These are phyloP conservation scores for Cnidoscolus chayamansa DNA, from an alignment of 441 rosid genomes.

Conservation along the genomic window DNA sequence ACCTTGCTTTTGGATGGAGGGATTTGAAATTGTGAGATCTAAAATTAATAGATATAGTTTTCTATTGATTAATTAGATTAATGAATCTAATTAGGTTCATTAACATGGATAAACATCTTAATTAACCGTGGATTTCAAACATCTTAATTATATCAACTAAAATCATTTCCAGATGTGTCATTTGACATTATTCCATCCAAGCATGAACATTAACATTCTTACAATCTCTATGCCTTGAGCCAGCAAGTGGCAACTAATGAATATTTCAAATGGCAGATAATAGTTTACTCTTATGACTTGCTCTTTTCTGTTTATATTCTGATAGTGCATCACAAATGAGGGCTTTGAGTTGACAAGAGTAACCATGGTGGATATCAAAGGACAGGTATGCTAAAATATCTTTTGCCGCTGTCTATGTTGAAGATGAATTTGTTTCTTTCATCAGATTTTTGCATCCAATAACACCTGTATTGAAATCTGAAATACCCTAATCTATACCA, in stretches of 20 bases:
- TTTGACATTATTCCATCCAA: too few species aligned
- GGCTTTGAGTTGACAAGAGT: slow-evolving; percentile 92
- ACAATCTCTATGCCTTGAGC: background rate
- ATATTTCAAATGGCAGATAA: background rate
- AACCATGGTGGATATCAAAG: slow-evolving; percentile 76
- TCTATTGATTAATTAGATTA: too few species aligned
- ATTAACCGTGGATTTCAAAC: too few species aligned
- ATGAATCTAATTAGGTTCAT: too few species aligned
- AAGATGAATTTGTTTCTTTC: background rate
- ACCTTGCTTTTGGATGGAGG: too few species aligned
- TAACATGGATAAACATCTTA: too few species aligned
- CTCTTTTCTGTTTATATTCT: slow-evolving; percentile 12
- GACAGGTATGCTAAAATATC: slow-evolving; percentile 53
- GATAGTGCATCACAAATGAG: slow-evolving; percentile 73
- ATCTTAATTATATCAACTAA: too few species aligned
- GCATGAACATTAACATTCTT: background rate
- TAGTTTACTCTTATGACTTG: slow-evolving; percentile 6
- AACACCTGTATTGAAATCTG: background rate
- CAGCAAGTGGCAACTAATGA: background rate
- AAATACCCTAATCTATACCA: background rate
- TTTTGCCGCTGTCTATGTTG: background rate
- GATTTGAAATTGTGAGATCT: too few species aligned
- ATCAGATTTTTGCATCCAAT: slow-evolving; percentile 1
- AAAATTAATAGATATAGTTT: too few species aligned
- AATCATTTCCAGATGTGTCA: too few species aligned